These are phyloP conservation scores for Laburnicola sp. DNA, from an alignment of 2,329 filamentous ascomycete species.

Conservation along the genomic window DNA sequence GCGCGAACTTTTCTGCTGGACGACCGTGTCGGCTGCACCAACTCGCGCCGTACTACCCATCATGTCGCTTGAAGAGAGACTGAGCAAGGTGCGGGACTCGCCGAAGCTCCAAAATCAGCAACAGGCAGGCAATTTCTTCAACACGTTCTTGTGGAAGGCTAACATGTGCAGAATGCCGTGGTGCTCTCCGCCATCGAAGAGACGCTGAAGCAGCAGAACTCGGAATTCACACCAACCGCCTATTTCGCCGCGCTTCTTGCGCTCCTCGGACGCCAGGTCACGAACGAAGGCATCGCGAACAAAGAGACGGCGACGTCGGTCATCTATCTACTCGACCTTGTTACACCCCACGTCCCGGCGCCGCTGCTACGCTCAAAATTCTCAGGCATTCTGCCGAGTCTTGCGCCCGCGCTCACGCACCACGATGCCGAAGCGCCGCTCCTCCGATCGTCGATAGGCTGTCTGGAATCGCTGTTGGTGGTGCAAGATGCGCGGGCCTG, in stretches of 20 bases:
- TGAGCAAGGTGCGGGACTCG: constrained; percentile 90
- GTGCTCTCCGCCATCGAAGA: constrained; percentile 91
- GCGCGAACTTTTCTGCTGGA: constrained; percentile 22
- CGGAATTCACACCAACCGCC: constrained; percentile 79
- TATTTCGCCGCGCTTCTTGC: constrained; percentile 96
- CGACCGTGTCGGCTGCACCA: constrained; percentile 12
- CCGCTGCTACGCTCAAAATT: constrained; percentile 93
- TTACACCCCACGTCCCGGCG: constrained; percentile 81
- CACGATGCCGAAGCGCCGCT: constrained; percentile 84
- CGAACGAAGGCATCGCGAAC: constrained; percentile 67
- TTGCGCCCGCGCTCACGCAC: constrained; percentile 81
- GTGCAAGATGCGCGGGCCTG: constrained; percentile 87
- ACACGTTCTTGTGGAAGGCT: not conserved
- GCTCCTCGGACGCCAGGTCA: constrained; percentile 76
- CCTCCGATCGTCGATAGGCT: constrained; percentile 85
- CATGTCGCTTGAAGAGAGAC: constrained; percentile 78
- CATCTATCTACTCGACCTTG: constrained; percentile 92
- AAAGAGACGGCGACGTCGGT: constrained; percentile 83
- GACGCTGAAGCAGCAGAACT: constrained; percentile 85
- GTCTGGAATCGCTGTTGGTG: constrained; percentile 85
- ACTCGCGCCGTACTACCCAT: constrained; percentile 25
- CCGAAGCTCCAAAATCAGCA: constrained; percentile 95
- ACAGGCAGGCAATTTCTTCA: constrained; percentile 62
- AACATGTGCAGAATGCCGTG: constrained; percentile 67
- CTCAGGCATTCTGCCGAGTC: constrained; percentile 82